Conservation (phyloP, 2,329 filamentous ascomycete species). For the Meredithiella fracta region DNA sequence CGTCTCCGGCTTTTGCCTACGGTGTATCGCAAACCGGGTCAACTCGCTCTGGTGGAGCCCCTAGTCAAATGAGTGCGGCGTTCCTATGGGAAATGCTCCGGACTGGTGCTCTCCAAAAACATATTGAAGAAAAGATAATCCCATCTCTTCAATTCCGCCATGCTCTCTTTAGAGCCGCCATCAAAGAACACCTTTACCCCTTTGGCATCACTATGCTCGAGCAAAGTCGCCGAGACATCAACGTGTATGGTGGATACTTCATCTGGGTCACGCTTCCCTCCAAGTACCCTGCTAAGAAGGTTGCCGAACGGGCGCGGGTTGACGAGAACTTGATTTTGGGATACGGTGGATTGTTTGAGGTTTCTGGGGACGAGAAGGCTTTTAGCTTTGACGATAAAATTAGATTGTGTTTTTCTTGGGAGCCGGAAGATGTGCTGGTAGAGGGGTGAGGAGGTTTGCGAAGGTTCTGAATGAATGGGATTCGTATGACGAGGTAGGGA, state of each 20-base stretch:
- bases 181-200: constrained; percentile 43
- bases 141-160: constrained; percentile 32
- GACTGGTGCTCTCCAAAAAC: constrained; percentile 27
- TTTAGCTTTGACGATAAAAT: constrained; percentile 42
- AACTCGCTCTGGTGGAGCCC: constrained; percentile 40
- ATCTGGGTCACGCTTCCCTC: constrained; percentile 56
- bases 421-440: constrained; percentile 44
- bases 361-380: constrained; percentile 37
- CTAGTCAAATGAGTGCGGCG: constrained; percentile 37
- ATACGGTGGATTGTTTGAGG: constrained; percentile 53
- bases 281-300: constrained; percentile 31
- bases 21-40: constrained; percentile 38
- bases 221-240: constrained; percentile 24
- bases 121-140: constrained; percentile 27
- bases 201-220: constrained; percentile 36
- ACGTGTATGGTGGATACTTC: constrained; percentile 66
- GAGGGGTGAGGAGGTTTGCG: constrained; percentile 50
- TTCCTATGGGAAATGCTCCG: constrained; percentile 33
- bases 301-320: constrained; percentile 39
- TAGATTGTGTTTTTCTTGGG: constrained; percentile 58
- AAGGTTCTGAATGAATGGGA: constrained; percentile 24
- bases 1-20: constrained; percentile 35
- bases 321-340: constrained; percentile 54
- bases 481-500: constrained; percentile 16
- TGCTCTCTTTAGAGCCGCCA: constrained; percentile 36